Conservation (phyloP, 2,329 filamentous ascomycete genomes). For the Hypoxylon sp. region DNA sequence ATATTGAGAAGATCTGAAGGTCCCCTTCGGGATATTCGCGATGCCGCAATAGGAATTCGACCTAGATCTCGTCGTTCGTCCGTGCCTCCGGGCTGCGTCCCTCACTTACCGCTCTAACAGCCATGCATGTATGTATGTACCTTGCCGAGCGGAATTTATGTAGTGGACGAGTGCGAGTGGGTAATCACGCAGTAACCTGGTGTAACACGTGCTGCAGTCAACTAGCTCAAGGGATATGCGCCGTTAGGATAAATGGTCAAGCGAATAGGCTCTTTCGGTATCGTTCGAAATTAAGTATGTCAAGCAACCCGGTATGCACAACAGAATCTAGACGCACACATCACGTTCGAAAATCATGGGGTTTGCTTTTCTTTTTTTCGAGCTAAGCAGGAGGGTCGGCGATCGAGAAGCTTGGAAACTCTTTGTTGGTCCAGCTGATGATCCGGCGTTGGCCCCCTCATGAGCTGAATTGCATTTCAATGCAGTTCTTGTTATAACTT, state of each 20-base stretch:
- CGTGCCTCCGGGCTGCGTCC: slow-evolving; percentile 19
- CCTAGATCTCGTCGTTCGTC: slow-evolving; percentile 25
- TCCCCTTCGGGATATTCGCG: slow-evolving; percentile 5
- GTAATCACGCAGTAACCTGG: slow-evolving; percentile 27
- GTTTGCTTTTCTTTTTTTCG: slow-evolving; percentile 12
- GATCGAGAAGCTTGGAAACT: slow-evolving; percentile 20
- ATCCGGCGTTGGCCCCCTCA: slow-evolving; percentile 8
- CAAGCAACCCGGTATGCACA: slow-evolving; percentile 5
- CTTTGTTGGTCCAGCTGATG: slow-evolving; percentile 29
- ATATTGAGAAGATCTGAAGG: slow-evolving; percentile 6
- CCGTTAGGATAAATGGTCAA: slow-evolving; percentile 27
- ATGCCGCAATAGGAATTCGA: slow-evolving; percentile 18
- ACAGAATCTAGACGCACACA: slow-evolving; percentile 15
- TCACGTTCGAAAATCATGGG: slow-evolving; percentile 22
- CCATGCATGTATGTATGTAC: slow-evolving; percentile 16
- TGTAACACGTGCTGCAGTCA: slow-evolving; percentile 36
- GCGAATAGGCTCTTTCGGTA: slow-evolving; percentile 25
- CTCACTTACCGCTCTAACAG: slow-evolving; percentile 12
- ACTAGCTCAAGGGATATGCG: slow-evolving; percentile 18
- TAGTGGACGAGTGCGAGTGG: slow-evolving; percentile 20
- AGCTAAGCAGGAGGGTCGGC: slow-evolving; percentile 23
- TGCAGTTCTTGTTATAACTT: slow-evolving; percentile 2
- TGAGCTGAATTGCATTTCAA: slow-evolving; percentile 12
- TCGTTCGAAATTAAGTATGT: slow-evolving; percentile 23
- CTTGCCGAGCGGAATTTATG: slow-evolving; percentile 9